Base-by-base conservation (phyloP, 805 yeast species). In the Metschnikowia kunwiensis region DNA sequence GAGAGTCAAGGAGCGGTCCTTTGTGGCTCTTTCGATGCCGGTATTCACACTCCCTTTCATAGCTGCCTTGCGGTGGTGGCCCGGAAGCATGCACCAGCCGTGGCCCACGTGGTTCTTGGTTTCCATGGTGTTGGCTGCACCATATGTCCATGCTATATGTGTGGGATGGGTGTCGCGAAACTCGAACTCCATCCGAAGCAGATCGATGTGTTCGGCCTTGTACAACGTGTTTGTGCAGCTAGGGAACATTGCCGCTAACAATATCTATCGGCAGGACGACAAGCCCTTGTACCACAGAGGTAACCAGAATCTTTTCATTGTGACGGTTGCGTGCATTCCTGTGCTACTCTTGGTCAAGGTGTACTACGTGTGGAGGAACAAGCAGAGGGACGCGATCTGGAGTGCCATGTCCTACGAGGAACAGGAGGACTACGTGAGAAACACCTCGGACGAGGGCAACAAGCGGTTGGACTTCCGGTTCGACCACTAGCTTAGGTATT, bases 211-310 rank as follows among this genome's bases (percentile, higher is more conserved):
- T 10, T 76, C 86, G 0, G 78, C 87, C 0, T 39, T 82, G 30
- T 80, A 75, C 51, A 82, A 81, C 49, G 78, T 80, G 68, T 72
- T 69, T 53, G 76, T 75, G 1, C 88, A 82, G 51, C 63, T 76
- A 0, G 82, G 78, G 1, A 56, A 64, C 13, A 77, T 82, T 32
- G 60, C 74, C 7, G 61, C 77, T 3, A 61, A 78, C 6, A 75
- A 80, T 48, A 68, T 82, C 5, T 82, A 82, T 55, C 57, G 80
- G 31, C 53, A 54, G 1, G 71, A 68, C 27, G 89, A 82, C 51
- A 61, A 61, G 27, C 89, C 89, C 1, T 50, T 68, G 22, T 83
- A 83, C 51, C 68, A 68, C 26, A 57, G 71, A 15, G 91, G 88
- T 27, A 80, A 82, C 43, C 41, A 45, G 10, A 63, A 53, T 14